Percentiles rank a stretch among this genome's conserved stretches.
These are phyloP conservation scores for Xylaria scruposa DNA, from an alignment of 495 filamentous ascomycete genomes.

Conservation along the genomic window DNA sequence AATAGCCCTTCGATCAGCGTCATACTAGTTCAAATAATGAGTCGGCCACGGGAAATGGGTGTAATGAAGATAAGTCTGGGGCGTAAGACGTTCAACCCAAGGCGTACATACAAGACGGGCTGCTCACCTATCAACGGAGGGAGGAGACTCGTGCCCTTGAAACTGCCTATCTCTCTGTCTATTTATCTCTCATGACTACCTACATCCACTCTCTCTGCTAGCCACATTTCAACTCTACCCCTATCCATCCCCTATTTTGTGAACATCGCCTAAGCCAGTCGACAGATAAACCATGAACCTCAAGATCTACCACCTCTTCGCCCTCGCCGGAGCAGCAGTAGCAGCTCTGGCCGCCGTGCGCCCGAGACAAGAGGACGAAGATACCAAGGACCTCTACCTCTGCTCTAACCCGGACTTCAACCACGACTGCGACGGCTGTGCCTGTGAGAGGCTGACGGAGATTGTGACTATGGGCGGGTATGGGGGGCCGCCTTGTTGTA, in stretches of 20 bases:
- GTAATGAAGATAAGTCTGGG: conserved; percentile 8
- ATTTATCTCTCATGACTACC: no score
- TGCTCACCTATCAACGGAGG: not conserved
- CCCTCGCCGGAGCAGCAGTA: conserved; percentile 9
- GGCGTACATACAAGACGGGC: not conserved
- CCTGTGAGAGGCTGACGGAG: conserved; percentile 28
- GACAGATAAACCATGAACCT: conserved; percentile 14
- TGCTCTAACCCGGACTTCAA: conserved; percentile 36
- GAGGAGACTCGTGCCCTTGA: not conserved
- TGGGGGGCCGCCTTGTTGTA: conserved; percentile 35
- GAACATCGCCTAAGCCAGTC: not conserved
- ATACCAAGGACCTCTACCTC: conserved; percentile 30
- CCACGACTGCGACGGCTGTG: conserved; percentile 31
- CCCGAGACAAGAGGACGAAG: conserved; percentile 28
- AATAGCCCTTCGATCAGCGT: not conserved
- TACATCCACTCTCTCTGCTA: not conserved
- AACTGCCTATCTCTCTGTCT: not conserved
- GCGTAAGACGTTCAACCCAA: not conserved
- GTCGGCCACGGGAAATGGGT: not conserved
- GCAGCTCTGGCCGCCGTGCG: not conserved
- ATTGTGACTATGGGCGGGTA: conserved; percentile 24
- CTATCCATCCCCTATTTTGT: not conserved
- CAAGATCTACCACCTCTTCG: conserved; percentile 13
- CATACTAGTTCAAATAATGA: not conserved
- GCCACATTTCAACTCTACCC: not conserved